Evolutionary conservation across 176 grass and related monocot genomes (phyloP), one percentile per base, ranked within the genome.

Genomic region (Oryza glumipatula): DNA sequence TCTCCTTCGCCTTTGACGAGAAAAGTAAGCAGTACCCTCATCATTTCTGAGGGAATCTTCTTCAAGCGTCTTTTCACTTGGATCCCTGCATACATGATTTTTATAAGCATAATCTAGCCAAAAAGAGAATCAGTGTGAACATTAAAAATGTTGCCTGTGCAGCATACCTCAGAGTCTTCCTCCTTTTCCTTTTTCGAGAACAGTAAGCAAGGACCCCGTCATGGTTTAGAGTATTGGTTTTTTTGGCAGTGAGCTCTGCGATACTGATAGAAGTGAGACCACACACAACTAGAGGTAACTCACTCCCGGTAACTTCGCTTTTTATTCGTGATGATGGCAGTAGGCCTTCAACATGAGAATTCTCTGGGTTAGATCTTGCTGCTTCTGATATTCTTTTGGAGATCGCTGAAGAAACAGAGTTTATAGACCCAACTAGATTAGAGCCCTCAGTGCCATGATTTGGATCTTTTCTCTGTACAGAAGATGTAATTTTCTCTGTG

Each of bases 101-200:
- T 5, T 36, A 9, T 88, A 77, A 88, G 70, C 39, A 67, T 52
- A 85, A 63, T 76, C 16, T 70, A 61, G 19, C 56, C 56, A 1
- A 19, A 75, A 76, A 67, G 44, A 68, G 45, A 61, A 61, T 61
- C 56, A 44, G 16, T 56, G 24, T 11, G 51, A 61, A 77, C 47
- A 85, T 52, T 41, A 77, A 89, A 88, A 80, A 81, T 32, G 44
- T 38, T 67, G 74, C 44, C 22, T 12, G 47, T 74, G 35, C 61
- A 86, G 6, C 71, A 28, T 85, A 95, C 93, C 69, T 95, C 73
- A 81, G 80, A 84, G 89, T 87, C 75, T 92, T 90, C 41, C 90
- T 95, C 72, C 79, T 88, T 85, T 84, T 92, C 77, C 48, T 84
- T 72, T 79, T 82, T 60, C 28, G 80, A 45, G 75, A 84, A 77